phyloP scores from a whole-genome alignment of 2,329 filamentous ascomycete species.

The Pestalotiopsis sp. region DNA sequence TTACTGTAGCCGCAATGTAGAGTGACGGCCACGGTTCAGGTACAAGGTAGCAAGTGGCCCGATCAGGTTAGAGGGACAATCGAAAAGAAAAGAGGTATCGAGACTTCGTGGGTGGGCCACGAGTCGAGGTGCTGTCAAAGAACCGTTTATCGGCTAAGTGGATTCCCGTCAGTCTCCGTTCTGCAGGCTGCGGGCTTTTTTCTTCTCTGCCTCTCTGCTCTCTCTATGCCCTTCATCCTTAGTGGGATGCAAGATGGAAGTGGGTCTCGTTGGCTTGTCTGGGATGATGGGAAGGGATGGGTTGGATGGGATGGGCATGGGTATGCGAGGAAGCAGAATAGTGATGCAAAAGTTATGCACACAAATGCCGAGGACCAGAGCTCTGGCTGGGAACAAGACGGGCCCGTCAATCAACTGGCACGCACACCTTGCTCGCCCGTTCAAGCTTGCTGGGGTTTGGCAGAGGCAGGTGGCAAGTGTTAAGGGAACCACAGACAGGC shows the following conservation, averaged over 20 bases:
- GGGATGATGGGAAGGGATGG: neutral
- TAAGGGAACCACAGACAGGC: neutral
- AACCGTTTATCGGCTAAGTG: constrained; percentile 17
- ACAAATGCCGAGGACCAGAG: neutral
- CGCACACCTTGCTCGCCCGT: neutral
- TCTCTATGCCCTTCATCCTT: neutral
- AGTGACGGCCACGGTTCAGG: constrained; percentile 14
- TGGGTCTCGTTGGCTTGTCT: neutral
- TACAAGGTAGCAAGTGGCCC: constrained; percentile 6
- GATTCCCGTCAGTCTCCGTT: constrained; percentile 6
- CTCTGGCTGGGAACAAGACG: neutral
- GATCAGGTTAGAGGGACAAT: neutral
- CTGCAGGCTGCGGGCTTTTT: constrained; percentile 6
- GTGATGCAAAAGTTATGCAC: constrained; percentile 3
- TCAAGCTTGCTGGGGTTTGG: neutral
- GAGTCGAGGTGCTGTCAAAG: constrained; percentile 16
- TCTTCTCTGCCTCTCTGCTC: neutral
- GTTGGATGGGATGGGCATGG: neutral
- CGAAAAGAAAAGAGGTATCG: neutral
- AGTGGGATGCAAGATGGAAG: constrained; percentile 6
- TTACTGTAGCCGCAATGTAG: neutral
- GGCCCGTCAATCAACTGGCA: neutral
- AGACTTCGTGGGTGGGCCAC: constrained; percentile 4
- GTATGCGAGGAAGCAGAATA: neutral
- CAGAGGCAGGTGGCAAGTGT: constrained; percentile 14